Evolutionary conservation across 2,329 filamentous ascomycete genomes (phyloP).

Genomic region (Didymellaceae sp.): DNA sequence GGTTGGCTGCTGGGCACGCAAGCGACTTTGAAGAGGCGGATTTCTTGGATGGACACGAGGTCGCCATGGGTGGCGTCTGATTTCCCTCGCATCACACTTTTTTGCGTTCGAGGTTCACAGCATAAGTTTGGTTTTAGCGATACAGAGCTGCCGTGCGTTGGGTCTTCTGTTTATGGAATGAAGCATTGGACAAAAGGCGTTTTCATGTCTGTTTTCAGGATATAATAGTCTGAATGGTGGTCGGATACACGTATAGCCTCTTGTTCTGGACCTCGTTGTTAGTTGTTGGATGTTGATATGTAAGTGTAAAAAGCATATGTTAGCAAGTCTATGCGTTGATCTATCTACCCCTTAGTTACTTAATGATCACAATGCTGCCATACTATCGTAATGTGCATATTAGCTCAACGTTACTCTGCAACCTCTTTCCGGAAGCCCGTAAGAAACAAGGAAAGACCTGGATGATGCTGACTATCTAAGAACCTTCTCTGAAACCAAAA

Average conservation of each 20-base stretch:
- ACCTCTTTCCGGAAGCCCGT: too few relatives aligned
- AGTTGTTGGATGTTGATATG: too few relatives aligned
- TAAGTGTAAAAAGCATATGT: too few relatives aligned
- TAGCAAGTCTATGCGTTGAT: too few relatives aligned
- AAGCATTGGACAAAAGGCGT: conserved; percentile 3
- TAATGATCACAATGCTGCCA: too few relatives aligned
- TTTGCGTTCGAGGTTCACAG: not conserved
- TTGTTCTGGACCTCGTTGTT: too few relatives aligned
- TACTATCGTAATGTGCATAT: too few relatives aligned
- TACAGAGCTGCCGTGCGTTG: not conserved
- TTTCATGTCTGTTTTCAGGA: not conserved
- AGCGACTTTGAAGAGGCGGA: conserved; percentile 73
- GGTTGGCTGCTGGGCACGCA: conserved; percentile 44
- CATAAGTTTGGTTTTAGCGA: conserved; percentile 4
- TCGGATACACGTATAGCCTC: not conserved
- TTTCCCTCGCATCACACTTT: not conserved
- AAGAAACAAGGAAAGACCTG: too few relatives aligned
- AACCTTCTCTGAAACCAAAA: too few relatives aligned
- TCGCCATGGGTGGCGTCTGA: conserved; percentile 46
- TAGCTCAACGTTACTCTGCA: too few relatives aligned
- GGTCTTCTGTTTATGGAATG: not conserved
- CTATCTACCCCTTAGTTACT: too few relatives aligned
- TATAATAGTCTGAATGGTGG: not conserved
- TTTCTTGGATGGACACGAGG: conserved; percentile 54
- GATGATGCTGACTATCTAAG: too few relatives aligned